phyloP scores from a whole-genome alignment of 805 yeast species.

The Kuraishia borneana region DNA sequence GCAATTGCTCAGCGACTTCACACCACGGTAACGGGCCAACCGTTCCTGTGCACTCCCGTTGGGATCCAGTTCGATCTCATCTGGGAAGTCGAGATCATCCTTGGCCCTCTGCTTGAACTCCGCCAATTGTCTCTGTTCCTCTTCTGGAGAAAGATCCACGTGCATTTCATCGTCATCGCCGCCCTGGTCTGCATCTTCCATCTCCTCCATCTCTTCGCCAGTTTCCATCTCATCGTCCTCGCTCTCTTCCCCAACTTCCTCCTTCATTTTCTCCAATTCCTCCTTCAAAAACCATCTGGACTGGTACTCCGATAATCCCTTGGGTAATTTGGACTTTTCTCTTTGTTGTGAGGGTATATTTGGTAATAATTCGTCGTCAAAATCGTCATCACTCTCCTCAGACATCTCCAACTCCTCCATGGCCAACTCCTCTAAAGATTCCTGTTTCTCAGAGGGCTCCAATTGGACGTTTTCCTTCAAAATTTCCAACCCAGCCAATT shows the following conservation, averaged over 20 bases:
- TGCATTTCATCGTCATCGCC: constrained; percentile 38
- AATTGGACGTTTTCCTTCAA: constrained; percentile 11
- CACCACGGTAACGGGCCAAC: constrained; percentile 73
- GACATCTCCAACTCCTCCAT: constrained; percentile 33
- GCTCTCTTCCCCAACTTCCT: constrained; percentile 21
- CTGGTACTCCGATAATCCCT: constrained; percentile 70
- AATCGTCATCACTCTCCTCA: constrained; percentile 20
- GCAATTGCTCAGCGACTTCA: constrained; percentile 69
- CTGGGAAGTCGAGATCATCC: constrained; percentile 91
- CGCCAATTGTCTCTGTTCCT: constrained; percentile 67
- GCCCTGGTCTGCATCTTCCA: constrained; percentile 10
- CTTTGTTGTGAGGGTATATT: constrained; percentile 9
- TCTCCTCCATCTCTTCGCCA: constrained; percentile 25
- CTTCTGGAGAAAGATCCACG: constrained; percentile 70
- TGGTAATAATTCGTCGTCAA: constrained; percentile 18
- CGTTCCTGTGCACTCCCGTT: constrained; percentile 64
- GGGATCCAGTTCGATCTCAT: constrained; percentile 83
- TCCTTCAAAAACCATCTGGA: constrained; percentile 68
- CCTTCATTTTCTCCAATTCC: constrained; percentile 27
- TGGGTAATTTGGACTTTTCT: constrained; percentile 35
- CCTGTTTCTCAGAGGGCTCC: constrained; percentile 30
- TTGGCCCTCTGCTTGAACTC: constrained; percentile 57
- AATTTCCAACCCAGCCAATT: constrained; percentile 55
- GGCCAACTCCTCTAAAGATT: constrained; percentile 47
- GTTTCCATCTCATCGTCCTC: constrained; percentile 17